Base-by-base conservation (phyloP, 176 grass and related monocot species). In the Zea luxurians region DNA sequence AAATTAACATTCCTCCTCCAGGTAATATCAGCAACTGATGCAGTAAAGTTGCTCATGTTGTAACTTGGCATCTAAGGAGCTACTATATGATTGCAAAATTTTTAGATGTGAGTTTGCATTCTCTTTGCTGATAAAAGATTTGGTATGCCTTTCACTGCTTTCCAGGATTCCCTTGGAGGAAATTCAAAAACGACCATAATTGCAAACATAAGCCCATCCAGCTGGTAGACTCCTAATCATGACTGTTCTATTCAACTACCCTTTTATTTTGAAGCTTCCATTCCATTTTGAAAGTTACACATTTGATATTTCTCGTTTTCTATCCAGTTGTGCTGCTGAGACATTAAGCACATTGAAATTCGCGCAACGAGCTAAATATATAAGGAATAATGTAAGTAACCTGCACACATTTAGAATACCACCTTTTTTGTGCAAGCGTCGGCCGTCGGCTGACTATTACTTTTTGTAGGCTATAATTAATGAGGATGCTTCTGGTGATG, bases 1-100 rank as follows among this genome's bases (percentile, higher is more conserved):
- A 98, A 98, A 77, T 76, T 98, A 84, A 98, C 96, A 35, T 98
- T 98, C 83, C 96, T 98, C 78, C 96, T 98, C 67, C 96, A 98
- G 96, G 96, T 98, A 90, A 61, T 66, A 67, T 49, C 10, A 60
- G 61, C 7, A 67, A 16, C n/a, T 84, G 40, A 17, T 50, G 35
- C 43, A 50, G 8, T 46, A 71, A 36, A 75, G 37, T 61, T 48
- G 44, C 37, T 64, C 27, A 48, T 64, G 17, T 80, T 80, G 21
- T 62, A 68, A 75, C 62, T 53, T 66, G 37, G 43, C 37, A 70
- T 53, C 44, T 42, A 61, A 4, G 61, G 42, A 71, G 16, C 53
- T 63, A 54, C 59, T 64, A 58, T 77, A 35, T 34, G 41, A 50
- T 55, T 76, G 35, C 12, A 16, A 83, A 79, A 61, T 34, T 27